Evolutionary conservation across 257 asterid species (phyloP), one percentile per base, ranked within the genome.

Genomic region (Scutellaria galericulata): DNA sequence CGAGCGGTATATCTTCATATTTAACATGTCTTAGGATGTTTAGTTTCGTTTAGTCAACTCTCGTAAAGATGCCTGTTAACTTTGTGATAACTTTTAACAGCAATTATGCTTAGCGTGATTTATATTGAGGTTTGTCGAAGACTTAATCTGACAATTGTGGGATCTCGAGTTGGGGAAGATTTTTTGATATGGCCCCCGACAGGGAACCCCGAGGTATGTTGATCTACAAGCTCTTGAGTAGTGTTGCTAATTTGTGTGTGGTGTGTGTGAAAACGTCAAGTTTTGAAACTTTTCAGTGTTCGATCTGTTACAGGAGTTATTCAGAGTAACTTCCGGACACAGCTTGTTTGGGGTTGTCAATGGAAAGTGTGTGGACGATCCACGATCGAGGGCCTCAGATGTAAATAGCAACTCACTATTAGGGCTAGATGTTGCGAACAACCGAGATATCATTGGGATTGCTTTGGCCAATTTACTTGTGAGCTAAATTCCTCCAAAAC

Each of bases 91-190:
- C 70, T 66, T n/a, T 77, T 62, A 0, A 64, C 91, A 95, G 97
- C 92, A 76, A 92, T 95, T 79, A 84, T 95, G 90, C 89, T 95
- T 68, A 90, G 98, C 46, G 91, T 92, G 73, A 87, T 92, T 60
- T 92, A 95, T 59, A 95, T 95, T 75, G 99, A 95, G 82, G 99
- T 95, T 75, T 95, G 98, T 73, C 92, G 79, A 77, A 86, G 97
- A 74, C 95, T 92, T 61, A 90, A 92, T 75, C 90, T 95, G 79
- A 87, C 87, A 14, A 87, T 95, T 61, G 92, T 95, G 76, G 97
- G 98, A 78, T 92, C 99, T 82, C 97, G 92, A 70, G 98, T 95
- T 81, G 98, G 97, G 85, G 99, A 95, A 74, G 98, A 92, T 46
- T 95, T 95, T 84, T 80, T 95, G 83, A 90, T 95, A 80, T 92